These are phyloP conservation scores for Copromyces sp. DNA, from an alignment of 495 filamentous ascomycete species.

Conservation along the genomic window DNA sequence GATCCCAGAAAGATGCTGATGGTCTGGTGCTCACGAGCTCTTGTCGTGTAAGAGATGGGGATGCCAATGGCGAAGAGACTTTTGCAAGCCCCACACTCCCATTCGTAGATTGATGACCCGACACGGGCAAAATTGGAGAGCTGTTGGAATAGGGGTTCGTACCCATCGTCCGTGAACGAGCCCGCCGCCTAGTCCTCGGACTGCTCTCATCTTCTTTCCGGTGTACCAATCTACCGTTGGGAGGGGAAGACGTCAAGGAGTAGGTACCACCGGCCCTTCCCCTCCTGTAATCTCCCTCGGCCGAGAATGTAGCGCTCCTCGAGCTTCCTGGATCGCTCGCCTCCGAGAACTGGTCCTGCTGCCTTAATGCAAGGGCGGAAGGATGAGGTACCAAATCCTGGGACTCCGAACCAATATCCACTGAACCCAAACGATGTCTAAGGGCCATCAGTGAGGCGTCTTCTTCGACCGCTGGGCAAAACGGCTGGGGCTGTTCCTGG, in stretches of 20 bases:
- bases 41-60: slow-evolving; percentile 10
- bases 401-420: neutral
- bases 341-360: slow-evolving; percentile 9
- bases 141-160: slow-evolving; percentile 10
- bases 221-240: slow-evolving; percentile 15
- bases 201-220: slow-evolving; percentile 7
- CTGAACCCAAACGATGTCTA: neutral
- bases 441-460: neutral
- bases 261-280: slow-evolving; percentile 21
- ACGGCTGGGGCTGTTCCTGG: neutral
- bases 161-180: slow-evolving; percentile 15
- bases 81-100: slow-evolving; percentile 12
- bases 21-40: slow-evolving; percentile 13
- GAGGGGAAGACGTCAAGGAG: slow-evolving; percentile 19
- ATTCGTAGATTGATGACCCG: slow-evolving; percentile 3
- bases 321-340: slow-evolving; percentile 15
- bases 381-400: neutral
- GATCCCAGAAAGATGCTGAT: slow-evolving; percentile 20
- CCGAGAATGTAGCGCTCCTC: slow-evolving; percentile 28
- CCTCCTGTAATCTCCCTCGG: slow-evolving; percentile 11
- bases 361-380: neutral
- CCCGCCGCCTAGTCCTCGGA: slow-evolving; percentile 9
- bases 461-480: neutral
- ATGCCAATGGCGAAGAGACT: slow-evolving; percentile 9
- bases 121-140: neutral